Base-by-base conservation (phyloP, 495 filamentous ascomycete species). In the Halenospora varia region DNA sequence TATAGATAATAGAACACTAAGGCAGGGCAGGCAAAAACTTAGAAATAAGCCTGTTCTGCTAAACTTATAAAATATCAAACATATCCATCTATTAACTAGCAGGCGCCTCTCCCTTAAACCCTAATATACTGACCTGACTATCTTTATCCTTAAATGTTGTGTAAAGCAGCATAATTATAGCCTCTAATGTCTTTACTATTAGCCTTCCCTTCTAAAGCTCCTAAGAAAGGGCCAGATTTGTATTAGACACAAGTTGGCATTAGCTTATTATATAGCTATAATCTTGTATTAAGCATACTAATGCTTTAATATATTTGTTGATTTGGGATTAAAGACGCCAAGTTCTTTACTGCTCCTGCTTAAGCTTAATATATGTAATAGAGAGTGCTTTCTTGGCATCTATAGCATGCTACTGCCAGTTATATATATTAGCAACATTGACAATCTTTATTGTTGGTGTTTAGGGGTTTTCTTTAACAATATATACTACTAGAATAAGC, bases 171-270 rank as follows among this genome's bases (percentile, higher is more conserved):
- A 53, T 2, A 48, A 59, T 59, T 11, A 53, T 40, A 53, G 56
- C 56, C 42, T 59, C 49, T 26, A 59, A 59, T n/a, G 48, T 59
- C 25, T 53, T 49, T 25, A 59, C 50, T 24, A 59, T 53, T n/a
- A 48, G n/a, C 24, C 48, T 59, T 17, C 39, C 49, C 29, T 53
- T 59, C 17, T 19, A 1, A 20, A 53, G n/a, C n/a, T n/a, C n/a
- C n/a, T n/a, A n/a, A n/a, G n/a, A n/a, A n/a, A n/a, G n/a, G n/a
- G n/a, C n/a, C n/a, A n/a, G n/a, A n/a, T n/a, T n/a, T n/a, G n/a
- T n/a, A n/a, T n/a, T n/a, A n/a, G n/a, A n/a, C n/a, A n/a, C n/a
- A n/a, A n/a, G n/a, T n/a, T n/a, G n/a, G n/a, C n/a, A n/a, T n/a
- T n/a, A n/a, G n/a, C n/a, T n/a, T n/a, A n/a, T n/a, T n/a, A n/a